Conservation (phyloP, 495 filamentous ascomycete species). For the Penicillium maclennaniae region DNA sequence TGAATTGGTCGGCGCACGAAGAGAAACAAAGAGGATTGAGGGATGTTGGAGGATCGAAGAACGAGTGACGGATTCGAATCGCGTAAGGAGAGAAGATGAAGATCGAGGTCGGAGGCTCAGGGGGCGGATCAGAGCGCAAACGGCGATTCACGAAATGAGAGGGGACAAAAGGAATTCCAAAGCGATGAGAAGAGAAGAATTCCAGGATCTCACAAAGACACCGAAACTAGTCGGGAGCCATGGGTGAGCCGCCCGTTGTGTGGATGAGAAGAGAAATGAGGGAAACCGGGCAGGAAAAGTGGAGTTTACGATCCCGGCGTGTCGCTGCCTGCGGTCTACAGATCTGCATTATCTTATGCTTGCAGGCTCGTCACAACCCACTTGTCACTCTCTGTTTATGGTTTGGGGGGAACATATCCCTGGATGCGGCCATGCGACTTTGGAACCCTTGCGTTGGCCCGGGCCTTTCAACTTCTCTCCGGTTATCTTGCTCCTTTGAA, state of each 20-base stretch:
- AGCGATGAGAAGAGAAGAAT: slow-evolving; percentile 5
- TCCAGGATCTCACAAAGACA: slow-evolving; percentile 5
- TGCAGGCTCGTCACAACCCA: background rate
- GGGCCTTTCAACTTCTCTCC: too few relatives aligned
- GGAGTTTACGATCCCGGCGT: background rate
- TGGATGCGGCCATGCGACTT: background rate
- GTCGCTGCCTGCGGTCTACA: background rate
- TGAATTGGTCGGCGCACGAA: background rate
- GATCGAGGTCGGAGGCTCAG: slow-evolving; percentile 10
- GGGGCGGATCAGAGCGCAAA: slow-evolving; percentile 9
- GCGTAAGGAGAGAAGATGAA: slow-evolving; percentile 9
- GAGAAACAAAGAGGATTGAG: background rate
- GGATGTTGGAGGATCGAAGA: slow-evolving; percentile 4
- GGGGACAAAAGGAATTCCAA: slow-evolving; percentile 51
- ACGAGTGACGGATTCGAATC: slow-evolving; percentile 17
- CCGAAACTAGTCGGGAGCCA: slow-evolving; percentile 54
- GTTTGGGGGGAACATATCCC: background rate
- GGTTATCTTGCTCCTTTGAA: background rate
- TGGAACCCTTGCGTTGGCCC: background rate
- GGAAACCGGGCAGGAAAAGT: background rate
- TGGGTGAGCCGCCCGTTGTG: slow-evolving; percentile 52
- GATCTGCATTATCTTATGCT: background rate
- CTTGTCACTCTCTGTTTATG: background rate
- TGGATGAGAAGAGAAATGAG: slow-evolving; percentile 32
- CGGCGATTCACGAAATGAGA: slow-evolving; percentile 49